Evolutionary conservation across 148 eudicot genomes (phyloP), one percentile per base, ranked within the genome.

Genomic region (Talinum fruticosum): DNA sequence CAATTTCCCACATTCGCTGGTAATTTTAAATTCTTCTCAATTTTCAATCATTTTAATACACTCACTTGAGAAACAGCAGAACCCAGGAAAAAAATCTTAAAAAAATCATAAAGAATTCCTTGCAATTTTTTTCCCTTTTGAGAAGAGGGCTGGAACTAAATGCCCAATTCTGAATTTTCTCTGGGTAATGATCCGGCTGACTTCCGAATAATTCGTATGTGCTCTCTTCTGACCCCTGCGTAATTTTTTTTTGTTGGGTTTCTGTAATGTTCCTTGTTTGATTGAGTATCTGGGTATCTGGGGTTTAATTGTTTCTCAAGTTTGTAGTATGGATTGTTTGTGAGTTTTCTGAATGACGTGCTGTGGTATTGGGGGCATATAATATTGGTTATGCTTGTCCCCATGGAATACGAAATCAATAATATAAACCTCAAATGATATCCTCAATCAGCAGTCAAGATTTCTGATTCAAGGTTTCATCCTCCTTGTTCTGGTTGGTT

Each of bases 171-270:
- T 47, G 75, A 81, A 45, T 36, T 75, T 69, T 82, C 85, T 18
- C 74, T 78, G 13, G 88, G 78, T 81, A 81, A 81, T 78, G 54
- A 81, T 76, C 68, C 76, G 35, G 71, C 59, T 66, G 53, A 75
- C 35, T 59, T 86, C 41, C 88, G 33, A 62, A 74, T 66, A 59
- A 81, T 91, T 83, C 80, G 91, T 87, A 87, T 82, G 92, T 82
- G 34, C 2, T 69, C 71, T 13, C 24, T 13, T 57, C 12, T 19
- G 5, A 21, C 24, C 21, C 18, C 1, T 18, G 24, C 59, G 16
- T n/a, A n/a, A n/a, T 33, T 23, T 59, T 4, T 71, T 81, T 73
- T 69, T 10, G 41, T 54, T 24, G 51, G 33, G 26, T 41, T 71
- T 59, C 2, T 41, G 47, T 41, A 41, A 68, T 64, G 21, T 73